These are phyloP conservation scores for Balamuthia mandrillaris DNA, from an alignment of 208 protist genomes.

Conservation along the genomic window DNA sequence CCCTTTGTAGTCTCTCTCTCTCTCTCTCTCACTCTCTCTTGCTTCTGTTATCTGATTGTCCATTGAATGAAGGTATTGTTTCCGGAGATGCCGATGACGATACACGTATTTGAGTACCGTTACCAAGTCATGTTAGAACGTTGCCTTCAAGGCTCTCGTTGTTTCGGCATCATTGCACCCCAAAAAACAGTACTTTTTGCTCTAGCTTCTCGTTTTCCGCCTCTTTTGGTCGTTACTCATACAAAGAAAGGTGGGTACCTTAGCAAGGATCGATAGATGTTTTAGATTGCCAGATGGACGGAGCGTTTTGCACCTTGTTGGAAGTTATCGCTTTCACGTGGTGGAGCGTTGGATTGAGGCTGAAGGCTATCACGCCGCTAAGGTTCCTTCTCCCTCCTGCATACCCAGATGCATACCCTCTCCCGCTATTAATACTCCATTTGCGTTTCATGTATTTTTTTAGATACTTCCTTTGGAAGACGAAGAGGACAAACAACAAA, in stretches of 20 bases:
- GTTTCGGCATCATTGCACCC: too few species aligned
- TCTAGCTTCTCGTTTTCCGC: too few species aligned
- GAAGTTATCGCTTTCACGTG: background rate
- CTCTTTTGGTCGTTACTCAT: too few species aligned
- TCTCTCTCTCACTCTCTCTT: background rate
- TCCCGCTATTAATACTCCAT: too few species aligned
- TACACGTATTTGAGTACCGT: background rate
- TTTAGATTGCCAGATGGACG: background rate
- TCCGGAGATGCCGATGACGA: background rate
- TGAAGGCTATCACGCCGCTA: background rate
- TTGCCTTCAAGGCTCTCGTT: background rate
- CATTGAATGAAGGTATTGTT: background rate
- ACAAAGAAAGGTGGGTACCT: background rate
- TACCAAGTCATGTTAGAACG: background rate
- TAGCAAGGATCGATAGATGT: background rate
- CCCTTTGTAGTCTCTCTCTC: background rate
- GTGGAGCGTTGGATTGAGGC: background rate
- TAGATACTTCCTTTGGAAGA: too few species aligned
- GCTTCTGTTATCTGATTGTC: too few species aligned
- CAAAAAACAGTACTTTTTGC: too few species aligned
- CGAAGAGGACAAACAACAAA: too few species aligned
- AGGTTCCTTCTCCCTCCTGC: background rate
- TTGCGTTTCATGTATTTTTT: too few species aligned
- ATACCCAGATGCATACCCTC: too few species aligned
- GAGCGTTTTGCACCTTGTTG: background rate